Percentiles rank a stretch among this genome's conserved stretches.
These are phyloP conservation scores for Biancaea sappan DNA, from an alignment of 306 rosid species.

Conservation along the genomic window DNA sequence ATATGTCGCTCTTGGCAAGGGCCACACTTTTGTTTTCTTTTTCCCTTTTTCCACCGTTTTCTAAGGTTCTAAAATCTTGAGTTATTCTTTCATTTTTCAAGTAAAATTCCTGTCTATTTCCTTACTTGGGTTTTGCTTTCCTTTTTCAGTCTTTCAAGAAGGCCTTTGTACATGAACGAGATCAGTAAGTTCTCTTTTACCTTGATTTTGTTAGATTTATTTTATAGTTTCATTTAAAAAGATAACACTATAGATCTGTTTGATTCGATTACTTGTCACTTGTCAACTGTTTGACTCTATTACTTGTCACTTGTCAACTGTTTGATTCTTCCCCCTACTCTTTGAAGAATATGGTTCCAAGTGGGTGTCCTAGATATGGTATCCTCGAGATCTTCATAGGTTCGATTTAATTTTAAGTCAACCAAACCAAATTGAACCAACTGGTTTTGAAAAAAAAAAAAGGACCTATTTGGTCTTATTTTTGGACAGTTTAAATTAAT, in stretches of 20 bases:
- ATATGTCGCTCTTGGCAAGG: constrained; percentile 65
- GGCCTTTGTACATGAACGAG: constrained; percentile 67
- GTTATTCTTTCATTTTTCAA: too few relatives aligned
- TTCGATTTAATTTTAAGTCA: too few relatives aligned
- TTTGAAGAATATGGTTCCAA: not conserved
- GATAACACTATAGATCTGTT: not conserved
- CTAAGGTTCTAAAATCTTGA: too few relatives aligned
- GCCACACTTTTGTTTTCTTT: constrained; percentile 45
- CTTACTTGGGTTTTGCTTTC: constrained; percentile 19
- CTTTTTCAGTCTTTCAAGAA: constrained; percentile 56
- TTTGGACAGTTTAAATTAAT: too few relatives aligned
- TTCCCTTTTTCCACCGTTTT: too few relatives aligned
- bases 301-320: too few relatives aligned
- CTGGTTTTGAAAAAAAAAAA: too few relatives aligned
- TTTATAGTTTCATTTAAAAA: not conserved
- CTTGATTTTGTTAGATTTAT: not conserved
- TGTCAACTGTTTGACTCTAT: too few relatives aligned
- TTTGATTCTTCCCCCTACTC: not conserved
- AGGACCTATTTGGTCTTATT: too few relatives aligned
- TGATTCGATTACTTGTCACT: not conserved
- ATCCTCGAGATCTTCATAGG: too few relatives aligned
- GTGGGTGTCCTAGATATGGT: too few relatives aligned
- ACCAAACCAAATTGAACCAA: too few relatives aligned
- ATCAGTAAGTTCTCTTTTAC: constrained; percentile 46
- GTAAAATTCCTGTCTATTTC: constrained; percentile 23